Percentiles rank a stretch among this genome's conserved stretches.
Conservation (phyloP, 257 asterid species). For the Hygrophila difformis region DNA sequence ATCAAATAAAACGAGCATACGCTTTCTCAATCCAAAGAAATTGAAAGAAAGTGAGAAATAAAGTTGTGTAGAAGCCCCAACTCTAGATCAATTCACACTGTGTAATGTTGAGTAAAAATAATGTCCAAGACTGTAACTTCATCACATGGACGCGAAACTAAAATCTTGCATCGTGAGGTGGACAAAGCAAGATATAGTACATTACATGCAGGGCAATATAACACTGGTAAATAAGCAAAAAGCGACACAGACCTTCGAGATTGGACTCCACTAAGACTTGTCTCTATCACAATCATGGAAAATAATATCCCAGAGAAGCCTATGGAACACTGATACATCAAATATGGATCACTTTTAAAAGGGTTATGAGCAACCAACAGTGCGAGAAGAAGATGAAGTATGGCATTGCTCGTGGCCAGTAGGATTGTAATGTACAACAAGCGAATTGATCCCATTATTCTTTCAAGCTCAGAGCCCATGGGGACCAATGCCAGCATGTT, state of each 20-base stretch:
- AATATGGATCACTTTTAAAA: constrained; percentile 21
- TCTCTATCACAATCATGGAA: constrained; percentile 95
- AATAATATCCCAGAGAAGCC: constrained; percentile 94
- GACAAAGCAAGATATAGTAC: neutral
- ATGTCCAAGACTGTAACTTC: too few relatives aligned
- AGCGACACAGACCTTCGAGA: constrained; percentile 60
- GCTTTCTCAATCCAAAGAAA: too few relatives aligned
- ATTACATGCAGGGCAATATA: neutral
- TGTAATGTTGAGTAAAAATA: too few relatives aligned
- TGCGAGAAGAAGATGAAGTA: constrained; percentile 65
- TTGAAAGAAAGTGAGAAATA: too few relatives aligned
- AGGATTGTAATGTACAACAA: constrained; percentile 49
- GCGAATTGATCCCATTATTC: constrained; percentile 96
- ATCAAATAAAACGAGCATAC: too few relatives aligned
- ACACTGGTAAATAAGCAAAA: constrained; percentile 6
- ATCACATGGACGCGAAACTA: too few relatives aligned
- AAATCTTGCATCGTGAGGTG: too few relatives aligned
- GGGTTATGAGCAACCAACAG: constrained; percentile 65
- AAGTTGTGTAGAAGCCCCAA: too few relatives aligned
- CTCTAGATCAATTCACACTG: too few relatives aligned
- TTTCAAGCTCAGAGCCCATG: constrained; percentile 96
- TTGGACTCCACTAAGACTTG: constrained; percentile 84
- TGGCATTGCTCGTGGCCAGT: constrained; percentile 76
- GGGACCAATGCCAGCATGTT: constrained; percentile 97
- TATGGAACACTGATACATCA: constrained; percentile 83